Percentiles rank a stretch among this genome's conserved stretches.
phyloP scores from a whole-genome alignment of 2,329 filamentous ascomycete genomes.

The Arthrinium phaeospermum region DNA sequence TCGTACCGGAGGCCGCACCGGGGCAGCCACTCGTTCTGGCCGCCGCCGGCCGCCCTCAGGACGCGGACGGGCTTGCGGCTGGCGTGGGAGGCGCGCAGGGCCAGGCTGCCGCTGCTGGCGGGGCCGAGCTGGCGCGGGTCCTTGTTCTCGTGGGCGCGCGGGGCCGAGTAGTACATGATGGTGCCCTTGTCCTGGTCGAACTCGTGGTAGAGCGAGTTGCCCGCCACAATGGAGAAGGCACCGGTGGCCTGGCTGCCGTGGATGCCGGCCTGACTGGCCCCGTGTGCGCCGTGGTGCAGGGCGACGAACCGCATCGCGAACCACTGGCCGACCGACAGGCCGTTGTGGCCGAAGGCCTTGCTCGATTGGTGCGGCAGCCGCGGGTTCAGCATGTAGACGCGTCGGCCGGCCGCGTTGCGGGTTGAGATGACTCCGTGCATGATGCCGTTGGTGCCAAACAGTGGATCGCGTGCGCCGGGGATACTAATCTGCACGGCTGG shows the following conservation, averaged over 20 bases:
- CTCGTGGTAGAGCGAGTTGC: constrained; percentile 26
- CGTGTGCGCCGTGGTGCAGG: constrained; percentile 36
- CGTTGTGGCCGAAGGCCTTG: constrained; percentile 36
- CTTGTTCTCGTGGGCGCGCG: constrained; percentile 28
- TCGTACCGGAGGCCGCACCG: constrained; percentile 37
- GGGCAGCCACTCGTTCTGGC: constrained; percentile 23
- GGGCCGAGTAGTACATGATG: constrained; percentile 30
- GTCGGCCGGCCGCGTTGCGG: constrained; percentile 21
- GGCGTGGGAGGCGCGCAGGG: constrained; percentile 30
- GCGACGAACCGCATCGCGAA: constrained; percentile 32
- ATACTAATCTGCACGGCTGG: constrained; percentile 22
- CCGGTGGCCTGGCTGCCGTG: constrained; percentile 29
- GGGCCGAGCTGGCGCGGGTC: constrained; percentile 25
- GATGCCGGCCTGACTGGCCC: constrained; percentile 32
- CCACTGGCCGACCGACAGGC: constrained; percentile 33
- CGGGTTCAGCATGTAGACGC: constrained; percentile 29
- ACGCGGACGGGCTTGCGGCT: constrained; percentile 33
- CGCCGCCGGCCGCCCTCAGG: constrained; percentile 32
- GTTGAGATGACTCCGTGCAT: constrained; percentile 33
- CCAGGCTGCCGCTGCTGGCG: constrained; percentile 29
- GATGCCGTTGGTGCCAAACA: constrained; percentile 33
- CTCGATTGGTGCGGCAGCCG: constrained; percentile 25
- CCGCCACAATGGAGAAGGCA: constrained; percentile 36
- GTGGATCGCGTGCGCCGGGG: constrained; percentile 28
- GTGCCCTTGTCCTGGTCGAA: constrained; percentile 29